Evolutionary conservation across 768 basidiomycete species (phyloP).

Genomic region (Panaeolus cyanescens): DNA sequence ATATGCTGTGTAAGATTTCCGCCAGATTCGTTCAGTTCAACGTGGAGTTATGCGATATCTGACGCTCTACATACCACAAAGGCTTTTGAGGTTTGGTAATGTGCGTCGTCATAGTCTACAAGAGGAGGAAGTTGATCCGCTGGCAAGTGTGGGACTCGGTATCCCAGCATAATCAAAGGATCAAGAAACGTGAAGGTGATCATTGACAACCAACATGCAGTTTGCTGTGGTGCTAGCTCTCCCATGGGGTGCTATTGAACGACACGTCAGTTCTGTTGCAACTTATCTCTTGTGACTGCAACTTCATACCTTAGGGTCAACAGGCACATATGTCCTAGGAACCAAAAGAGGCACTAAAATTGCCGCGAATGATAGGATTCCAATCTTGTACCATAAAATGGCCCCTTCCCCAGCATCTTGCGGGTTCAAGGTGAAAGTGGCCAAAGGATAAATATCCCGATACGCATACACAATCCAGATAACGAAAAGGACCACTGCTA

Average conservation of each 20-base stretch:
- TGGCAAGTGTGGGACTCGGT: slow-evolving; percentile 44
- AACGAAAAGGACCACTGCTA: not conserved
- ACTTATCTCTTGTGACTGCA: not conserved
- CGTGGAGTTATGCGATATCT: too few relatives aligned
- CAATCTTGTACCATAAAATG: slow-evolving; percentile 52
- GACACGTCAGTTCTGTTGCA: not conserved
- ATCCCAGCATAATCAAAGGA: slow-evolving; percentile 44
- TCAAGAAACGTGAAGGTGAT: slow-evolving; percentile 57
- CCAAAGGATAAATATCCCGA: slow-evolving; percentile 57
- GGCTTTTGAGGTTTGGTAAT: slow-evolving; percentile 18
- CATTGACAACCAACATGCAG: slow-evolving; percentile 45
- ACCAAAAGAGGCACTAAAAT: slow-evolving; percentile 50
- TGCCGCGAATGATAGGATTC: slow-evolving; percentile 40
- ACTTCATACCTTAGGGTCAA: slow-evolving; percentile 43
- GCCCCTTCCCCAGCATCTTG: slow-evolving; percentile 44
- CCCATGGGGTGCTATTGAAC: slow-evolving; percentile 35
- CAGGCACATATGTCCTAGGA: slow-evolving; percentile 54
- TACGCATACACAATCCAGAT: slow-evolving; percentile 44
- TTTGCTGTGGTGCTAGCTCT: slow-evolving; percentile 47
- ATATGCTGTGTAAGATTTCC: slow-evolving; percentile 25
- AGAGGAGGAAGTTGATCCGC: slow-evolving; percentile 61
- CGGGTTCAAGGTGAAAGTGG: slow-evolving; percentile 44
- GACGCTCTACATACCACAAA: slow-evolving; percentile 14
- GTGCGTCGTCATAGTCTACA: slow-evolving; percentile 53
- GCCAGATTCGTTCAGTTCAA: too few relatives aligned